Evolutionary conservation across 2,329 filamentous ascomycete genomes (phyloP), one percentile per base, ranked within the genome.

Genomic region (Ophiobolus disseminans): DNA sequence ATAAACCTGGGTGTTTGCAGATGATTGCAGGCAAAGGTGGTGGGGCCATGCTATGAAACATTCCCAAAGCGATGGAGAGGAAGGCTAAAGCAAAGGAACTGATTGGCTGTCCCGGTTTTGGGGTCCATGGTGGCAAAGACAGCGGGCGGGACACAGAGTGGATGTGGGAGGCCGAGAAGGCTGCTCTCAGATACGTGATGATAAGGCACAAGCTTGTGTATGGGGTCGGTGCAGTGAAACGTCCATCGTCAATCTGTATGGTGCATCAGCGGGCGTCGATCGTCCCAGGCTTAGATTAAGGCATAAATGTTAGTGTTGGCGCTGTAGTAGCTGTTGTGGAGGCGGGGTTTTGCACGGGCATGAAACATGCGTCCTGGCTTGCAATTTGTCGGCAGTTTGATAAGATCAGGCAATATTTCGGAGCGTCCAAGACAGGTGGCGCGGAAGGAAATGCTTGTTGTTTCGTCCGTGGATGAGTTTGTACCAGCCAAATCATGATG

Each of bases 211-310:
- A 25, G 36, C 44, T 16, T 19, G 17, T 45, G 47, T 54, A 41
- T 50, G 50, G 50, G 28, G 44, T 45, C 43, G 23, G 46, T 50
- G 42, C 56, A 48, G 38, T 22, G 40, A 42, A 44, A 58, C 50
- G 44, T 44, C 42, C 47, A 44, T 51, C 35, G 44, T 47, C 49
- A 59, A 56, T 58, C 39, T 58, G 48, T 55, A 39, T 55, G 45
- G 43, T 48, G 50, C 48, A 43, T 50, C 47, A 45, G 50, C 35
- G 23, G n/a, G 13, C 45, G 58, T 52, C 50, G 60, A 65, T 66
- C 61, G 50, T 41, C 39, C n/a, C 45, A 42, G 44, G 41, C 46
- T 44, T 60, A 62, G 50, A 69, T 69, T 65, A 65, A 61, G 46
- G 41, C 23, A 50, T 34, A 30, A 39, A 47, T 38, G 53, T 32